phyloP scores from a whole-genome alignment of 225 moss, liverwort and hornwort genomes.

The Polytrichum formosum region DNA sequence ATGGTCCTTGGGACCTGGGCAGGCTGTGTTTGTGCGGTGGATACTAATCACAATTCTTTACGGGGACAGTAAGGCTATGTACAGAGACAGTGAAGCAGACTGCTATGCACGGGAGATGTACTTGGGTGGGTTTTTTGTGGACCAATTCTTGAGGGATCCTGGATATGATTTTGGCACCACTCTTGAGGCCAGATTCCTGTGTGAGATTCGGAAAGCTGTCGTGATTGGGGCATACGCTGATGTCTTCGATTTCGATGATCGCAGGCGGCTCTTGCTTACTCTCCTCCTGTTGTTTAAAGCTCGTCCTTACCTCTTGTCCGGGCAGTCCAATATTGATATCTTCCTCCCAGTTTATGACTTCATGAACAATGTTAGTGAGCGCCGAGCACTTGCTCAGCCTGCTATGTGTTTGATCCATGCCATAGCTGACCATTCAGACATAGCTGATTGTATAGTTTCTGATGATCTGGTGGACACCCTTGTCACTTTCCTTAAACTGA shows the following conservation, averaged over 20 bases:
- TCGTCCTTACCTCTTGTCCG: slow-evolving; percentile 77
- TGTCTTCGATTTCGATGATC: slow-evolving; percentile 89
- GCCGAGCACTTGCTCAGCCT: slow-evolving; percentile 89
- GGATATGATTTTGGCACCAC: slow-evolving; percentile 83
- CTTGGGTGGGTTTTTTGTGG: slow-evolving; percentile 95
- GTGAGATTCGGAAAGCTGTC: slow-evolving; percentile 93
- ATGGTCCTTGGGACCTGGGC: slow-evolving; percentile 71
- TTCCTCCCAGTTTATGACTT: slow-evolving; percentile 95
- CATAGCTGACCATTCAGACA: slow-evolving; percentile 87
- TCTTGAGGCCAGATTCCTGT: slow-evolving; percentile 82
- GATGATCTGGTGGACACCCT: slow-evolving; percentile 83
- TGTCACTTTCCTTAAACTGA: slow-evolving; percentile 71
- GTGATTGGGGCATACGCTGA: slow-evolving; percentile 87
- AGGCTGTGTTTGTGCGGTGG: slow-evolving; percentile 73
- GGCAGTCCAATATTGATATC: slow-evolving; percentile 94
- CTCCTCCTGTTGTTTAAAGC: slow-evolving; percentile 90
- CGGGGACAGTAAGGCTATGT: slow-evolving; percentile 70
- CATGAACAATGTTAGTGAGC: slow-evolving; percentile 68
- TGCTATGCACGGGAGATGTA: slow-evolving; percentile 95
- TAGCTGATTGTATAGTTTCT: slow-evolving; percentile 95
- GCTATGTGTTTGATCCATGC: slow-evolving; percentile 93
- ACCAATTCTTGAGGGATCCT: slow-evolving; percentile 87
- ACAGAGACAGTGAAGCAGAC: slow-evolving; percentile 61
- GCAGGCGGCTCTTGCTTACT: slow-evolving; percentile 79
- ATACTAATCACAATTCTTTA: slow-evolving; percentile 77